A percentile compares a stretch with the other conserved stretches of the same genome.
phyloP scores from a whole-genome alignment of 192 early-diverging fungal species.

The Obelidium mucronatum region DNA sequence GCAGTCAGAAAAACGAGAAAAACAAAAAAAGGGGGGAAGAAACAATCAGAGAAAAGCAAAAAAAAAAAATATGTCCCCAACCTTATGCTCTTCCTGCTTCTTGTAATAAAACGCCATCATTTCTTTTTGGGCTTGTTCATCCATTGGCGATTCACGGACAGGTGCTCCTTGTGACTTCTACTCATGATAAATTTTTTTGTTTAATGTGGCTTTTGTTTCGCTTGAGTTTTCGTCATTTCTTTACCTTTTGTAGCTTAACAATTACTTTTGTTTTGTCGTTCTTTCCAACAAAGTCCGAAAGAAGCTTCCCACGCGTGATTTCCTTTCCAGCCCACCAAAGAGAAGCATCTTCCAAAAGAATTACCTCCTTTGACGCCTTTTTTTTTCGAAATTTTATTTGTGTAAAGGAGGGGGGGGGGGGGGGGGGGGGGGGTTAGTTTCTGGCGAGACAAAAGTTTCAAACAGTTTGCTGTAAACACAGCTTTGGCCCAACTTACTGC shows the following conservation, averaged over 20 bases:
- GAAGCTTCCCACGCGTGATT: conserved; percentile 51
- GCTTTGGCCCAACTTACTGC: conserved; percentile 40
- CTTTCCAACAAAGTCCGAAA: conserved; percentile 61
- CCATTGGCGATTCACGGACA: conserved; percentile 56
- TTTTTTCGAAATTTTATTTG: no score
- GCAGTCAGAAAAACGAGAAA: not conserved
- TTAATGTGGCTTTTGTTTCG: conserved; percentile 62
- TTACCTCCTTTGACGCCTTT: conserved; percentile 36
- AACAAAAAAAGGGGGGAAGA: not conserved
- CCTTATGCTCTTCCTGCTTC: conserved; percentile 70
- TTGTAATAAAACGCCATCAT: conserved; percentile 69
- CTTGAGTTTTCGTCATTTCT: conserved; percentile 62
- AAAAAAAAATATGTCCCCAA: conserved; percentile 29
- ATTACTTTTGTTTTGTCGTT: conserved; percentile 70
- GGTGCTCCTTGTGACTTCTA: conserved; percentile 62
- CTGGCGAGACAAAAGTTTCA: not conserved
- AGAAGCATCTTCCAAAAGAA: conserved; percentile 19
- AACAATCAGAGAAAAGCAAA: not conserved
- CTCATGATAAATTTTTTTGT: conserved; percentile 31
- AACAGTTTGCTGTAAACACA: not conserved
- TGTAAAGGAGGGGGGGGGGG: no score
- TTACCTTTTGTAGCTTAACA: conserved; percentile 63
- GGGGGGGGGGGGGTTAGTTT: no score
- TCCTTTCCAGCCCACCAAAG: conserved; percentile 73
- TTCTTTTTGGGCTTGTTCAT: conserved; percentile 60